Evolutionary conservation across 2,329 filamentous ascomycete genomes (phyloP), one percentile per base, ranked within the genome.

Genomic region (Cercospora brassicicola): DNA sequence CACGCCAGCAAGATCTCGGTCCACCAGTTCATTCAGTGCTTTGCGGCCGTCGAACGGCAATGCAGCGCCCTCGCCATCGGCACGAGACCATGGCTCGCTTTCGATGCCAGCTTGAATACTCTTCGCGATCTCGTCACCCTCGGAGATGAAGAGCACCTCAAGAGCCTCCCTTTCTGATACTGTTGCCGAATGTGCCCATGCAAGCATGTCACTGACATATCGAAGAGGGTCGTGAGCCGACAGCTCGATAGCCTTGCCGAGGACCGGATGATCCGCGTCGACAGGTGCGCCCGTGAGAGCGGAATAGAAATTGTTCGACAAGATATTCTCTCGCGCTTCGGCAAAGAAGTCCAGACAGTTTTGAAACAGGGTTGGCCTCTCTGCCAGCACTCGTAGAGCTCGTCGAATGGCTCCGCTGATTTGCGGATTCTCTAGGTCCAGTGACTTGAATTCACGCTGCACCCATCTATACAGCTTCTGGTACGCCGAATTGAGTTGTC

Each of bases 401-500:
- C 90, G 88, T 62, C 94, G 88, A 69, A 99, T 94, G 0, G 92
- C 90, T 20, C 90, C 87, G 76, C 91, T 94, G 78, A 98, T 94
- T 75, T 96, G 94, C 0, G 94, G 94, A 73, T 96, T 97, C 76
- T 99, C 95, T 8, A 98, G 86, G 77, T 98, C 96, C 61, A 98
- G 82, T 0, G 90, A 90, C 78, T 94, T 96, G 81, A 99, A 96
- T 75, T 97, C 93, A 67, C 91, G 89, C 78, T 97, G 94, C 20
- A 96, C 89, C 94, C 94, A 99, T 74, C 92, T 89, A 80, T 96
- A 97, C 2, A 99, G 86, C 78, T 97, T 99, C 77, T 99, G 94
- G 74, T 95, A 99, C 4, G 92, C 94, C 15, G 90, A 86, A 75
- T 97, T 95, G 60, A 99, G 85, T 69, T 92, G 89, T 67, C 92